phyloP scores from a whole-genome alignment of 345 rosid genomes.

The Arabidopsis suecica region DNA sequence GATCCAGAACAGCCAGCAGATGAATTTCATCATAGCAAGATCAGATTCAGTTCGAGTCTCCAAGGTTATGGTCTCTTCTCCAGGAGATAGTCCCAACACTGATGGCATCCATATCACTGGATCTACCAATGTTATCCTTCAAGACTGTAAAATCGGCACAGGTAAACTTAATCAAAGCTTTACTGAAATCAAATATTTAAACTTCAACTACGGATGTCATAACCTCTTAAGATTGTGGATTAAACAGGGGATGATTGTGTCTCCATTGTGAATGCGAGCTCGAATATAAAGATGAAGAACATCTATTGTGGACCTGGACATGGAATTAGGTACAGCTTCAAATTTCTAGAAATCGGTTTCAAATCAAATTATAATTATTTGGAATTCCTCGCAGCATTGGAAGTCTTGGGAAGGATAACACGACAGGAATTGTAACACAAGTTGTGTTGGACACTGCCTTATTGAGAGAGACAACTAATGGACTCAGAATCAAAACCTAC shows the following conservation, averaged over 20 bases:
- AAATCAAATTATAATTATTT: neutral
- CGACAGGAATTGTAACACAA: constrained; percentile 77
- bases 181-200: neutral
- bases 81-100: constrained; percentile 97
- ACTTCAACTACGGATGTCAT: neutral
- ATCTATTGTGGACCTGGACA: constrained; percentile 97
- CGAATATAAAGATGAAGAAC: constrained; percentile 84
- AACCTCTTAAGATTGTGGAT: constrained; percentile 24
- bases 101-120: constrained; percentile 95
- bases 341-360: neutral
- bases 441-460: constrained; percentile 94
- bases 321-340: constrained; percentile 75
- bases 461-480: constrained; percentile 80
- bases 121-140: constrained; percentile 82
- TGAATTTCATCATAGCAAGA: constrained; percentile 84
- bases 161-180: constrained; percentile 47
- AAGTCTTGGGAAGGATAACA: constrained; percentile 92
- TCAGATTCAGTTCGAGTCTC: constrained; percentile 69
- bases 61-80: constrained; percentile 77
- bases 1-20: constrained; percentile 95
- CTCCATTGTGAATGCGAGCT: constrained; percentile 91
- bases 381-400: constrained; percentile 66
- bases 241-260: constrained; percentile 91
- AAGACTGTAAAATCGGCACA: constrained; percentile 96
- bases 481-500: constrained; percentile 96